These are phyloP conservation scores for Cladorrhinum sp. DNA, from an alignment of 2,329 filamentous ascomycete genomes.

Conservation along the genomic window DNA sequence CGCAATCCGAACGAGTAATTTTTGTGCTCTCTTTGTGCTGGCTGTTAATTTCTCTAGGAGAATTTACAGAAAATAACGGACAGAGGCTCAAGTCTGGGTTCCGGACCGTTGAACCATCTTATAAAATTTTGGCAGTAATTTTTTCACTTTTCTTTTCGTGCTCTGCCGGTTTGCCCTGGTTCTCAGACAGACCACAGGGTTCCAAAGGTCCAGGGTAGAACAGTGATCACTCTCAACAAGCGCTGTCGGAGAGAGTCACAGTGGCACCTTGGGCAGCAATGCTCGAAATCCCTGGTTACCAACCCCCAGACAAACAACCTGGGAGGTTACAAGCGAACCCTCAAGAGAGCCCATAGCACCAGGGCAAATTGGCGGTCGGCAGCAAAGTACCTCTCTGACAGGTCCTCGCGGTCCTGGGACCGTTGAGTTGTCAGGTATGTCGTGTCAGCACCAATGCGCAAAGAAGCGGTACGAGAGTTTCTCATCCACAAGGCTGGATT, in stretches of 20 bases:
- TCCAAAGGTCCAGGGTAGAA: background rate
- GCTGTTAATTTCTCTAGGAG: constrained; percentile 4
- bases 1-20: background rate
- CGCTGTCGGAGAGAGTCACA: constrained; percentile 28
- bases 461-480: constrained; percentile 27
- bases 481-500: constrained; percentile 23
- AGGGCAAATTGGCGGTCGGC: constrained; percentile 30
- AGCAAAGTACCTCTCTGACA: constrained; percentile 23
- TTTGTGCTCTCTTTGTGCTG: background rate
- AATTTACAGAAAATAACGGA: background rate
- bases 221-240: background rate
- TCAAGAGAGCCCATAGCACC: constrained; percentile 26
- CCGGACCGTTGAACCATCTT: constrained; percentile 22
- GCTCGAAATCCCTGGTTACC: constrained; percentile 34
- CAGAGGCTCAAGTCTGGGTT: background rate
- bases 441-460: constrained; percentile 22
- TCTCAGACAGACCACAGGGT: background rate
- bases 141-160: constrained; percentile 2
- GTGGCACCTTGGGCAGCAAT: constrained; percentile 43
- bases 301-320: constrained; percentile 18
- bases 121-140: constrained; percentile 22
- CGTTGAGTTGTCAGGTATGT: constrained; percentile 24
- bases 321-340: constrained; percentile 25
- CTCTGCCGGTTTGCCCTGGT: background rate
- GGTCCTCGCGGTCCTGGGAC: constrained; percentile 15